Base-by-base conservation (phyloP, 2,329 filamentous ascomycete species). In the Alternaria metachromatica region DNA sequence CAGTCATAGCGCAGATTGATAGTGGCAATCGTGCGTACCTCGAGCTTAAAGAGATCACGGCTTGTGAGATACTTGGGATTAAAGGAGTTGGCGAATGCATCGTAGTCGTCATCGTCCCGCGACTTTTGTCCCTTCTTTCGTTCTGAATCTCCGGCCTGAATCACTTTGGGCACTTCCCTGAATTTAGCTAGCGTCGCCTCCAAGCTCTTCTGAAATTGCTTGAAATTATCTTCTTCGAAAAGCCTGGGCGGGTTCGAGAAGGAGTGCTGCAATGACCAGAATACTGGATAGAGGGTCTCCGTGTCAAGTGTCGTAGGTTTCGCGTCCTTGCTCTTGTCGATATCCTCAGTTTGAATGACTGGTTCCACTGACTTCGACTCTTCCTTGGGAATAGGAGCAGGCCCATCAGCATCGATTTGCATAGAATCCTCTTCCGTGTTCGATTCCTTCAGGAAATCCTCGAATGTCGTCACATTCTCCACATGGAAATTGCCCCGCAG, bases 1-100 rank as follows among this genome's bases (percentile, higher is more conserved):
- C 61, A 81, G 72, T 72, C 68, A 71, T 70, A 69, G 67, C 65
- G 63, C 62, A 63, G 53, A 60, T 64, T 55, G 55, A 69, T 64
- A 65, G 61, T 65, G 55, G 50, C 20, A 53, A 62, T 58, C 54
- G 60, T 66, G 74, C 82, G 64, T 85, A 93, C 92, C 87, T 99
- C 96, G 49, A 99, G 87, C 73, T 96, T 93, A 80, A 99, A 99
- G 2, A 99, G 85, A 78, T 99, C 96, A 68, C 92, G 88, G 79
- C 94, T 98, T n/a, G 96, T 99, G 18, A 99, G 87, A 78, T 99
- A 99, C 77, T 98, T 99, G 2, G 96, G 95, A 74, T 99, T 99
- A 82, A 97, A 98, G 23, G 88, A 90, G 75, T 89, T 91, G 23
- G 89, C 86, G 55, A 90, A 82, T 64, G 90, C 89, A 58, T 88